phyloP scores from a whole-genome alignment of 2,329 filamentous ascomycete species.

The Colletotrichum eremochloae region DNA sequence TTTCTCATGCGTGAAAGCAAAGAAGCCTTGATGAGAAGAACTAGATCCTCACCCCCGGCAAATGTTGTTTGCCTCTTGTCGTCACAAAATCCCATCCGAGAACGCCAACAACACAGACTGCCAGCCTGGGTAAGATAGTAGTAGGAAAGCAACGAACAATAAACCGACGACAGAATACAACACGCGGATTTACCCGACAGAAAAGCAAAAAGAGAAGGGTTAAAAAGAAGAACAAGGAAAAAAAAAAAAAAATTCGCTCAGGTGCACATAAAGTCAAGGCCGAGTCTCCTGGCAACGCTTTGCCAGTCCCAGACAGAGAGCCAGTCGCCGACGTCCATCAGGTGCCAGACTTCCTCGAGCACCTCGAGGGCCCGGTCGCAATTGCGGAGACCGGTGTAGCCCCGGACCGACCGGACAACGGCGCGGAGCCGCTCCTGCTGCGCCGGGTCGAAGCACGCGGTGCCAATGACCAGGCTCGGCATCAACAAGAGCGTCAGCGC shows the following conservation, averaged over 20 bases:
- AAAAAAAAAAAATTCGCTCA: constrained; percentile 45
- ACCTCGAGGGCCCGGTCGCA: constrained; percentile 67
- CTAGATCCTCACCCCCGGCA: not conserved
- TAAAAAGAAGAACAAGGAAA: not conserved
- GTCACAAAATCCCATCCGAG: constrained; percentile 26
- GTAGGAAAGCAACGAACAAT: not conserved
- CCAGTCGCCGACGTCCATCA: constrained; percentile 72
- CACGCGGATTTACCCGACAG: constrained; percentile 36
- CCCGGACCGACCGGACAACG: constrained; percentile 64
- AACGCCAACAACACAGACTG: constrained; percentile 24
- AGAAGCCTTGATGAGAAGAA: constrained; percentile 4
- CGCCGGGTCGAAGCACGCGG: constrained; percentile 66
- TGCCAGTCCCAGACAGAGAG: constrained; percentile 75
- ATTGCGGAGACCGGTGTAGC: constrained; percentile 72
- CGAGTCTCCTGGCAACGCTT: constrained; percentile 64
- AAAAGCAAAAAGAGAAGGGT: constrained; percentile 13
- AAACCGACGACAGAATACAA: constrained; percentile 35
- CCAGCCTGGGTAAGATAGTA: not conserved
- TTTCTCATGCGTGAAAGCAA: constrained; percentile 2
- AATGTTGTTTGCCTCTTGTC: constrained; percentile 19
- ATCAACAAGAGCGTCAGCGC: constrained; percentile 71
- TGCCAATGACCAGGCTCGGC: constrained; percentile 72
- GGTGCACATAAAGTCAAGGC: constrained; percentile 68
- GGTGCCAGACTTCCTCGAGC: constrained; percentile 70
- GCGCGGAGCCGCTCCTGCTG: constrained; percentile 67